Conservation (phyloP, 768 basidiomycete species). For the Exidia glandulosa region DNA sequence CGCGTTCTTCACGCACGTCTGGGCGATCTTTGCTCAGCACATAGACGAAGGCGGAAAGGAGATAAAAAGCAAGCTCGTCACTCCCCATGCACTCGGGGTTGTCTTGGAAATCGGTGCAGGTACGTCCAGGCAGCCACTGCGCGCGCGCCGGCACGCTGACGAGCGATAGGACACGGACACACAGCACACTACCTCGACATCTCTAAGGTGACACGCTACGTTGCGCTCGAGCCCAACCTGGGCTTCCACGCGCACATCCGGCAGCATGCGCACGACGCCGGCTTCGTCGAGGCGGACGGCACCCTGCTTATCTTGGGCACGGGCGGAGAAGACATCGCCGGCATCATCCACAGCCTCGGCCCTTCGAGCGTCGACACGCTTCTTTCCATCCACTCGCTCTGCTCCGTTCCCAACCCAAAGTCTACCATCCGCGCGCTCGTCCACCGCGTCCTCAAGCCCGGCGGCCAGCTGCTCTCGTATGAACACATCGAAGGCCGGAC, state of each 20-base stretch:
- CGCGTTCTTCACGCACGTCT: constrained; percentile 48
- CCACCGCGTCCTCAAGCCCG: constrained; percentile 44
- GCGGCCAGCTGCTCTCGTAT: constrained; percentile 54
- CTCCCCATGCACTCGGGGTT: constrained; percentile 42
- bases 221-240: constrained; percentile 14
- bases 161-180: constrained; percentile 11
- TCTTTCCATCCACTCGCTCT: constrained; percentile 54
- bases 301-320: constrained; percentile 12
- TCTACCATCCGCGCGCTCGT: constrained; percentile 36
- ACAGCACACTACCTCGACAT: constrained; percentile 8
- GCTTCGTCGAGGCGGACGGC: background rate
- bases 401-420: constrained; percentile 49
- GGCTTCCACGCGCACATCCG: constrained; percentile 7
- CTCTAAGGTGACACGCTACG: constrained; percentile 8
- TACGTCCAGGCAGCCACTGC: constrained; percentile 12
- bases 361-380: constrained; percentile 40
- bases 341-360: background rate
- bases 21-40: constrained; percentile 37
- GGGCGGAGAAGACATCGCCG: constrained; percentile 4
- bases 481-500: constrained; percentile 56
- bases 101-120: constrained; percentile 65
- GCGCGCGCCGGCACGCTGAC: background rate
- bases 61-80: constrained; percentile 38
- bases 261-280: background rate
- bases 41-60: constrained; percentile 31